Evolutionary conservation across 805 yeast species (phyloP), one percentile per base, ranked within the genome.

Genomic region (Myxozyma geophila): DNA sequence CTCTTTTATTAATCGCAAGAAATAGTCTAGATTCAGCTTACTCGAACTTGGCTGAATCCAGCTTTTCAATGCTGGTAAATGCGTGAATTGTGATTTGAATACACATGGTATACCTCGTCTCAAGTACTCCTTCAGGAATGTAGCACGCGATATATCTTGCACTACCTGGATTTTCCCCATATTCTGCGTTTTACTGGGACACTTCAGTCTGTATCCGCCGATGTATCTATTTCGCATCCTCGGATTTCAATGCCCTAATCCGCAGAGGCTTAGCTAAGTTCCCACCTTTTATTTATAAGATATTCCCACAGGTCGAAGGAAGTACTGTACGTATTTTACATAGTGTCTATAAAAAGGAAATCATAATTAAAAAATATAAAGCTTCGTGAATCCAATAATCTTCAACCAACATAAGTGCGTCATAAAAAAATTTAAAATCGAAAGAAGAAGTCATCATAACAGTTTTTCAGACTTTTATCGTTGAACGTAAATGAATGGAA

Each of bases 31-130:
- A 13, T 54, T 54, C 19, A 62, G 50, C 15, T 17, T 28, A 23
- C 1, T 23, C 21, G 21, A 9, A 13, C 23, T 8, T 13, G 50
- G 43, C 39, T n/a, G n/a, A 17, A 46, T 43, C 67, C 67, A 63
- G 46, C 39, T 54, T 12, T 44, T 23, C 12, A 63, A 15, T 6
- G 67, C 67, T 6, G 67, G 67, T 7, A 63, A 17, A 28, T 41
- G 21, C 2, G 44, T 21, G 43, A 59, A 63, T 21, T 52, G 44
- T 4, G 54, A 23, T n/a, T 39, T 37, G 54, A 63, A 59, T 15
- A 63, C n/a, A 39, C 63, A 63, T 9, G 67, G 67, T 8, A 40
- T 28, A 8, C 58, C 41, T 12, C 23, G 10, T 19, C 39, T 44
- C 10, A 61, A 33, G 41, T 44, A 57, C 12, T 61, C 48, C 17